These are phyloP conservation scores for Stachybotrys echinatus DNA, from an alignment of 2,329 filamentous ascomycete genomes.

Conservation along the genomic window DNA sequence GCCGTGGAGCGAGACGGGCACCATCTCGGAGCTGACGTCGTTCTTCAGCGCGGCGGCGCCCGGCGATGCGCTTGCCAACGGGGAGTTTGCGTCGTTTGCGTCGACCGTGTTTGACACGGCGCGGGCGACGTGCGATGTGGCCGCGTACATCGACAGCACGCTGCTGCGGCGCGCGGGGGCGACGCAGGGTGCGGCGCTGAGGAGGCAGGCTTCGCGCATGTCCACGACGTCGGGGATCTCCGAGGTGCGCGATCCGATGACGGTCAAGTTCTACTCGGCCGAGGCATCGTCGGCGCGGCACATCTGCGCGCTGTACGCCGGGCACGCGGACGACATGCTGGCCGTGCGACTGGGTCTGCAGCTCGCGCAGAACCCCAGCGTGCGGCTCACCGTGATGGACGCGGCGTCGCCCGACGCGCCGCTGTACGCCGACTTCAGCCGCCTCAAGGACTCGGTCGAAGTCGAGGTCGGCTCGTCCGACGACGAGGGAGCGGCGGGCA, in stretches of 20 bases:
- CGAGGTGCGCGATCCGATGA: conserved; percentile 3
- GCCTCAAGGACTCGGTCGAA: neutral
- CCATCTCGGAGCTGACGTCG: neutral
- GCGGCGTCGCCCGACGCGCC: neutral
- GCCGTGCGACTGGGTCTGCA: conserved; percentile 3
- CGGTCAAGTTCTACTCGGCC: conserved; percentile 7
- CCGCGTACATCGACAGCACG: conserved; percentile 7
- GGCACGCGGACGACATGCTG: neutral
- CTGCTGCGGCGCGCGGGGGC: conserved; percentile 6
- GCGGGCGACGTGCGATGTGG: conserved; percentile 2
- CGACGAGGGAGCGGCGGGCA: neutral
- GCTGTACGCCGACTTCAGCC: neutral
- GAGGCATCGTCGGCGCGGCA: conserved; percentile 7
- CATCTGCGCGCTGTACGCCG: conserved; percentile 4
- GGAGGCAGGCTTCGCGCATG: conserved; percentile 5
- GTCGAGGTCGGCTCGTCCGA: too few species aligned
- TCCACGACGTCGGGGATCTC: conserved; percentile 2
- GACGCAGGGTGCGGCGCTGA: neutral
- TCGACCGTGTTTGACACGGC: conserved; percentile 8
- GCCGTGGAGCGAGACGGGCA: neutral
- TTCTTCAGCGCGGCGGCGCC: conserved; percentile 9
- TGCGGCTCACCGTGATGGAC: neutral
- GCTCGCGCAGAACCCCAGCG: neutral
- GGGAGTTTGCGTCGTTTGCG: conserved; percentile 8
- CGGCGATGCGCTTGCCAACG: conserved; percentile 8